Evolutionary conservation across 176 grass and related monocot species (phyloP).

Genomic region (Oryza meridionalis): DNA sequence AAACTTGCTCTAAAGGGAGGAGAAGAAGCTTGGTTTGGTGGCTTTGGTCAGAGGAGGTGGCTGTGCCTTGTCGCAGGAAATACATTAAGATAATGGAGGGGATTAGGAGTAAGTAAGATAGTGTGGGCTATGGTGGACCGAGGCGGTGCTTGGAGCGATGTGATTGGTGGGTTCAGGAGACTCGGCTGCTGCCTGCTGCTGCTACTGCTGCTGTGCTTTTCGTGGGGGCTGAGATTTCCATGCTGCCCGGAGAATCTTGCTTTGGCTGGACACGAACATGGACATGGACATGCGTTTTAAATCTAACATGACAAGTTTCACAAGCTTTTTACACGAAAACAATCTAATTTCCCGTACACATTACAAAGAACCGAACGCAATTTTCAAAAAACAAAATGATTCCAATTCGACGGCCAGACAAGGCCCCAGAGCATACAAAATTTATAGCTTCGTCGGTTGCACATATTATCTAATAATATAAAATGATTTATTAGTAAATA

Average conservation of each 20-base stretch:
- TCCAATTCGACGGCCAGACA: neutral
- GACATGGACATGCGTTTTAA: neutral
- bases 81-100: neutral
- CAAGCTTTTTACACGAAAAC: too few species aligned
- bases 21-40: neutral
- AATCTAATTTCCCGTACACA: too few species aligned
- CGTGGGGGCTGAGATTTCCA: conserved; percentile 16
- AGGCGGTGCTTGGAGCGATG: neutral
- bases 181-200: too few species aligned
- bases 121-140: neutral
- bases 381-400: neutral
- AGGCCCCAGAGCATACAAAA: neutral
- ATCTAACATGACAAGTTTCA: too few species aligned
- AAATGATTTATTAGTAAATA: too few species aligned
- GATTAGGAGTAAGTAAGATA: neutral
- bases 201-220: neutral
- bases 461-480: too few species aligned
- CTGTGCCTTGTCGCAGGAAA: neutral
- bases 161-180: neutral
- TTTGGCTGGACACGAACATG: neutral
- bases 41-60: conserved; percentile 21
- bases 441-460: too few species aligned
- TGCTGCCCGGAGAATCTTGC: neutral
- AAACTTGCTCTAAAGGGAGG: too few species aligned
- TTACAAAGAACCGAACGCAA: too few species aligned